phyloP scores from a whole-genome alignment of 805 yeast genomes.

The Isabelozyma rhagii region DNA sequence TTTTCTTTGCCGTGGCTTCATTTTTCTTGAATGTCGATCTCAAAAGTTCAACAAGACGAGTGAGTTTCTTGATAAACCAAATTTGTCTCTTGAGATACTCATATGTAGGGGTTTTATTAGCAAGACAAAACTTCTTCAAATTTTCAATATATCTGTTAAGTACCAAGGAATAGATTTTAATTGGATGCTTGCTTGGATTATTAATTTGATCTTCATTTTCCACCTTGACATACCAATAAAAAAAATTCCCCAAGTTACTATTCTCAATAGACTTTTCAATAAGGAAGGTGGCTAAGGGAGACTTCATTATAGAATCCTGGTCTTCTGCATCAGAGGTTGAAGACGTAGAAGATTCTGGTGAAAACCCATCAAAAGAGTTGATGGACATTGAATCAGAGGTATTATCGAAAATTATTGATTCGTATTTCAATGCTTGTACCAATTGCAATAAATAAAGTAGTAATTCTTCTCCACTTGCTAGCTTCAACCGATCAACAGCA shows the following conservation, averaged over 20 bases:
- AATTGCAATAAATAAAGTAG: constrained; percentile 81
- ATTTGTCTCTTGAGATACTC: constrained; percentile 57
- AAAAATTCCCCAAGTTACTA: constrained; percentile 68
- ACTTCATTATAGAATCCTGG: constrained; percentile 25
- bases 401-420: constrained; percentile 28
- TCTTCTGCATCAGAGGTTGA: constrained; percentile 1
- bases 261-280: constrained; percentile 68
- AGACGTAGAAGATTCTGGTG: background rate
- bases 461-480: constrained; percentile 77
- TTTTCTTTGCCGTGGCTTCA: constrained; percentile 76
- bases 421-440: constrained; percentile 89
- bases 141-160: constrained; percentile 41
- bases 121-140: constrained; percentile 24
- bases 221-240: constrained; percentile 90
- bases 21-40: constrained; percentile 51
- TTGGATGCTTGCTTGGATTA: constrained; percentile 8
- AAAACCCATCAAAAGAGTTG: background rate
- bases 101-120: constrained; percentile 29
- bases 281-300: constrained; percentile 73
- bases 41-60: constrained; percentile 61
- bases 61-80: constrained; percentile 62
- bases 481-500: constrained; percentile 80
- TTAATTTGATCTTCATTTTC: constrained; percentile 66
- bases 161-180: constrained; percentile 30
- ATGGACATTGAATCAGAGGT: background rate